These are phyloP conservation scores for Akanthomyces dipterigenus DNA, from an alignment of 2,329 filamentous ascomycete genomes.

Conservation along the genomic window DNA sequence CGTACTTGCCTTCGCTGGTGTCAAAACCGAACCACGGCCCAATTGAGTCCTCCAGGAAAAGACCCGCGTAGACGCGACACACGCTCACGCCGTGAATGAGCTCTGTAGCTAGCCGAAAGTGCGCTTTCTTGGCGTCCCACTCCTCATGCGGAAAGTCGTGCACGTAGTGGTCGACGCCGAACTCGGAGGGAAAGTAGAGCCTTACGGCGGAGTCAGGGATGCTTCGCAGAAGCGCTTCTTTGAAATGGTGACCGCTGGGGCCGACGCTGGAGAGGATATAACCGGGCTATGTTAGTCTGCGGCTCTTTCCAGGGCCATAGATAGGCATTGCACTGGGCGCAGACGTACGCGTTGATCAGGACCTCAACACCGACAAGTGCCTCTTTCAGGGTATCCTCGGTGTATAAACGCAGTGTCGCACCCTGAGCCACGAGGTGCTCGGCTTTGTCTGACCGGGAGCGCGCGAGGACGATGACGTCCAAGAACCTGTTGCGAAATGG, in stretches of 20 bases:
- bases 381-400: too few relatives aligned
- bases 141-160: conserved; percentile 29
- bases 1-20: background rate
- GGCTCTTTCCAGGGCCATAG: too few relatives aligned
- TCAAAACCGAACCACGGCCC: conserved; percentile 28
- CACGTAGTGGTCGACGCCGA: conserved; percentile 30
- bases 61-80: conserved; percentile 25
- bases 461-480: too few relatives aligned
- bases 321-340: too few relatives aligned
- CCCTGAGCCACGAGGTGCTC: too few relatives aligned
- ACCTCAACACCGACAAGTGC: too few relatives aligned
- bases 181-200: conserved; percentile 30
- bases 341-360: too few relatives aligned
- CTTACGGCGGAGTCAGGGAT: conserved; percentile 19
- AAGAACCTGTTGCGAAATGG: too few relatives aligned
- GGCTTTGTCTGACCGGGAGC: too few relatives aligned
- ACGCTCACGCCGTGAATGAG: conserved; percentile 17
- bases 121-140: conserved; percentile 27
- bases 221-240: background rate
- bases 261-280: background rate
- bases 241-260: background rate
- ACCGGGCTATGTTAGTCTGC: conserved; percentile 17
- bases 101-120: conserved; percentile 18
- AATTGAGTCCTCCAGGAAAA: conserved; percentile 27
- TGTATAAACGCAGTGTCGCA: too few relatives aligned